phyloP scores from a whole-genome alignment of 2,329 filamentous ascomycete species.

The Calonectria pseudoreteaudii region DNA sequence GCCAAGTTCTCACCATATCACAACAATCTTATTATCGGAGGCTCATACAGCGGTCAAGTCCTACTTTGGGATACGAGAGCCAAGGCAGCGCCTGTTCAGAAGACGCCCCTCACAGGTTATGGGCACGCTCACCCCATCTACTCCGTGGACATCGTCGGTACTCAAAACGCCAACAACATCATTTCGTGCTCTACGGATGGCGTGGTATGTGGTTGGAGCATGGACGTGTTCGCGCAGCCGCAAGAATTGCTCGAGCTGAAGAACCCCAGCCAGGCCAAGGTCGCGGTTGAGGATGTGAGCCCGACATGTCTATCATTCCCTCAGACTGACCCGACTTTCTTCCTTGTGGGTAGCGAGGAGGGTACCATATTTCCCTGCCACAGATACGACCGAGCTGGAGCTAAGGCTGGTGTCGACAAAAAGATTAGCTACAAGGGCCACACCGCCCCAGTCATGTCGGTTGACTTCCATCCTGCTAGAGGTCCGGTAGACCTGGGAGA shows the following conservation, averaged over 20 bases:
- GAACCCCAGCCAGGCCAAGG: conserved; percentile 84
- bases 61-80: conserved; percentile 96
- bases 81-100: conserved; percentile 89
- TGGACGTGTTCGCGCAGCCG: conserved; percentile 97
- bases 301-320: conserved; percentile 97
- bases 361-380: conserved; percentile 97
- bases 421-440: conserved; percentile 91
- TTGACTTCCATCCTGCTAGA: conserved; percentile 93
- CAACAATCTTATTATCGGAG: conserved; percentile 94
- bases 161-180: conserved; percentile 98
- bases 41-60: conserved; percentile 96
- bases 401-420: conserved; percentile 94
- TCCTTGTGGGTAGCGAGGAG: conserved; percentile 96
- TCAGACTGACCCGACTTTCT: conserved; percentile 94
- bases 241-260: conserved; percentile 93
- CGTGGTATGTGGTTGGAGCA: conserved; percentile 95
- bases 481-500: conserved; percentile 96
- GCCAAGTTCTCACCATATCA: conserved; percentile 99
- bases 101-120: conserved; percentile 93
- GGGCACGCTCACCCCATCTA: conserved; percentile 98
- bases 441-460: conserved; percentile 93
- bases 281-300: conserved; percentile 86
- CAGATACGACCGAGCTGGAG: conserved; percentile 95
- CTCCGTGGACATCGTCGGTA: conserved; percentile 93
- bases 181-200: conserved; percentile 97